Percentiles rank a stretch among this genome's conserved stretches.
Conservation (phyloP, 495 filamentous ascomycete genomes). For the Aspergillus olivimuriae region DNA sequence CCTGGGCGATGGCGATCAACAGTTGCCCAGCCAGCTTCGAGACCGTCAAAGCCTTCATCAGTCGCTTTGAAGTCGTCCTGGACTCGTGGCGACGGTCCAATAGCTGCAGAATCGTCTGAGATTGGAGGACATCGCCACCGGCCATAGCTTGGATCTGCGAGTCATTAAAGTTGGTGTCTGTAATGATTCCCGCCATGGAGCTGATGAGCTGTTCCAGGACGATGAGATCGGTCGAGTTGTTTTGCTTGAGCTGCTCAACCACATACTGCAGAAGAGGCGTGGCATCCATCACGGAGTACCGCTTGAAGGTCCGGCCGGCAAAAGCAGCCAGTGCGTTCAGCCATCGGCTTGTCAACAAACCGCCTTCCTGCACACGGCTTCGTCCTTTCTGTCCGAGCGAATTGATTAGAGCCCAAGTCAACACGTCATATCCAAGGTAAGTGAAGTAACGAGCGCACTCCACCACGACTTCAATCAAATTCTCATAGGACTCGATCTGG, state of each 20-base stretch:
- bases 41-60: constrained; percentile 73
- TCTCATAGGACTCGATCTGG: constrained; percentile 87
- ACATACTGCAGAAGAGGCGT: constrained; percentile 86
- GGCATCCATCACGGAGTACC: constrained; percentile 73
- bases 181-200: constrained; percentile 87
- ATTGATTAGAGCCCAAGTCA: constrained; percentile 82
- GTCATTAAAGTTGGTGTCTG: constrained; percentile 80
- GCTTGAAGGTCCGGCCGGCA: constrained; percentile 78
- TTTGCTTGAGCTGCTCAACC: constrained; percentile 68
- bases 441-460: constrained; percentile 93
- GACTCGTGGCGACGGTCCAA: constrained; percentile 71
- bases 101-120: constrained; percentile 69
- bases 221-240: constrained; percentile 79
- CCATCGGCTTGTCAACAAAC: constrained; percentile 85
- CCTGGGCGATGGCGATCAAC: constrained; percentile 83
- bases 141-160: constrained; percentile 78
- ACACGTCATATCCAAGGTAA: constrained; percentile 82
- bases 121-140: constrained; percentile 71
- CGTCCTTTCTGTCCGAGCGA: constrained; percentile 68
- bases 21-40: constrained; percentile 67
- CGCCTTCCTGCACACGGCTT: constrained; percentile 73
- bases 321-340: constrained; percentile 78
- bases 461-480: constrained; percentile 86
- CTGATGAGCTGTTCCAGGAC: constrained; percentile 81
- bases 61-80: constrained; percentile 59